Base-by-base conservation (phyloP, 345 rosid genomes). In the Brassica juncea region DNA sequence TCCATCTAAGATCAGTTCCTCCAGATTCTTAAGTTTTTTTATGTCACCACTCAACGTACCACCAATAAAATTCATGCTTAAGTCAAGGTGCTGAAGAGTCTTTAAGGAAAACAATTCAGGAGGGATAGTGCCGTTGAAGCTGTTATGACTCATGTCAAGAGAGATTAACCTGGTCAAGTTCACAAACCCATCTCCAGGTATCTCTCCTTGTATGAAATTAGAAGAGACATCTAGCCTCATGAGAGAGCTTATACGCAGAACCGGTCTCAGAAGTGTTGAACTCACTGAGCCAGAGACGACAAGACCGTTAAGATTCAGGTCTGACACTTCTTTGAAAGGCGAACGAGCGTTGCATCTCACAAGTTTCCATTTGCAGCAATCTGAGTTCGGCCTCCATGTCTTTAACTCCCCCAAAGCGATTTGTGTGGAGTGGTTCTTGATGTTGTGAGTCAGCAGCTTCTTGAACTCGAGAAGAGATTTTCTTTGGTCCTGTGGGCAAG, bases 91-190 rank as follows among this genome's bases (percentile, higher is more conserved):
- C 19, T 74, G 75, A 8, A 85, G 77, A 8, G 30, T 25, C 34
- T 31, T 80, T 27, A 84, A 65, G 23, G 60, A 67, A 16, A 84
- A 78, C n/a, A 87, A 39, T 66, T 78, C 60, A 47, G 59, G 60
- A 66, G 82, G 84, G 31, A 80, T 59, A 34, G 83, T 79, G 66
- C 83, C 84, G 52, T 37, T 80, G 71, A 85, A 76, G 30, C 6
- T 55, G 44, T 87, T 87, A 2, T 1, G 0, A 2, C 30, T 14
- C 83, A 82, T 71, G 71, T 82, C 79, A 69, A 87, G 89, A 44
- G 62, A 10, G 1, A 66, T 76, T 1, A 85, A 44, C 9, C 68
- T 64, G 1, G 86, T 77, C 63, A 85, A 66, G 61, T 83, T 87
- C 32, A 73, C 84, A 57, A 80, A 74, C 35, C 71, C 84, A 6